A percentile compares a stretch with the other conserved stretches of the same genome.
Conservation (phyloP, 495 filamentous ascomycete genomes). For the Bacidia rubella region DNA sequence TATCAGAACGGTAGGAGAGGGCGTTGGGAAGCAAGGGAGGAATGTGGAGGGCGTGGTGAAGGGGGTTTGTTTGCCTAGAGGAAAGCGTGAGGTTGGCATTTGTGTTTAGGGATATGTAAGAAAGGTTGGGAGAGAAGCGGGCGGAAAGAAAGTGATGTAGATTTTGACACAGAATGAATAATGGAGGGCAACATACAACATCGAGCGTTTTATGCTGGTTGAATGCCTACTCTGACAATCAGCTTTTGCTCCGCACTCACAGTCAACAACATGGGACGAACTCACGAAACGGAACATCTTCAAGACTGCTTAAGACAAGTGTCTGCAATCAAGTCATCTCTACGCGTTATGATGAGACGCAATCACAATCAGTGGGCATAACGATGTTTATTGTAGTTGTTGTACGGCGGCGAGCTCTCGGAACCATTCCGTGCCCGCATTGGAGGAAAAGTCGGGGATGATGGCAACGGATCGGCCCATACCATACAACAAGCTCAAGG, state of each 20-base stretch:
- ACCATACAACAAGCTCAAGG: too few species aligned
- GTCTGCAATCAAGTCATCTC: too few species aligned
- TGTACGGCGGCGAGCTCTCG: neutral
- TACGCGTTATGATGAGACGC: too few species aligned
- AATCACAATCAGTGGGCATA: neutral
- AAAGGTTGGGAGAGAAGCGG: too few species aligned
- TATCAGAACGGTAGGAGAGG: neutral
- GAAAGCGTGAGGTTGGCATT: neutral
- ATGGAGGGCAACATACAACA: slow-evolving; percentile 27
- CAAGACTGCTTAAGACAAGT: too few species aligned
- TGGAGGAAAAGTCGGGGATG: too few species aligned
- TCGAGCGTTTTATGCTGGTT: slow-evolving; percentile 66
- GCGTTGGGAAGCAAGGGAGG: neutral
- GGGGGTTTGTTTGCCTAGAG: neutral
- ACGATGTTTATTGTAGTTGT: neutral
- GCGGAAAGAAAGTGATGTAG: too few species aligned
- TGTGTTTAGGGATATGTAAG: too few species aligned
- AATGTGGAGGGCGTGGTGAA: neutral
- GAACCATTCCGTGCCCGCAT: too few species aligned
- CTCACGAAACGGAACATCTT: slow-evolving; percentile 23
- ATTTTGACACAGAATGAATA: too few species aligned
- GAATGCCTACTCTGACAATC: neutral
- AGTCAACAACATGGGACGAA: neutral
- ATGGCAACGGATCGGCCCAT: too few species aligned
- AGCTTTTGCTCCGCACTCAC: neutral